Percentiles rank a stretch among this genome's conserved stretches.
Conservation (phyloP, 2,329 filamentous ascomycete genomes). For the Onygena corvina region DNA sequence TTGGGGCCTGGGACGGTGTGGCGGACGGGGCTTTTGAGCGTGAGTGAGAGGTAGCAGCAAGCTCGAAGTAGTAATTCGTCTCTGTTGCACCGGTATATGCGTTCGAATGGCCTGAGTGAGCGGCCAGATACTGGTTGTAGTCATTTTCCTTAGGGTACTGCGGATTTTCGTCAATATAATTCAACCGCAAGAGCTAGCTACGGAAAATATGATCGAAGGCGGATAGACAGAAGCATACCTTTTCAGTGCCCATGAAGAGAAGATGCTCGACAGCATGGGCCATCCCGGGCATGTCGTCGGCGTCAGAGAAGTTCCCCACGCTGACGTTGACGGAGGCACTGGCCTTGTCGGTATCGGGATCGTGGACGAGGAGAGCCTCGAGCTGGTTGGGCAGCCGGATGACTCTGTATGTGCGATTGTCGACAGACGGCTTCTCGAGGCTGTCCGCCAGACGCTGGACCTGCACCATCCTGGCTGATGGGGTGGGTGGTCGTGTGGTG, state of each 20-base stretch:
- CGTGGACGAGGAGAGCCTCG: conserved; percentile 84
- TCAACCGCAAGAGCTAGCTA: not conserved
- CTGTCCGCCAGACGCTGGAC: conserved; percentile 50
- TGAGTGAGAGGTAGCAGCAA: conserved; percentile 59
- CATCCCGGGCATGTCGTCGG: conserved; percentile 82
- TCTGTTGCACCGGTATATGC: conserved; percentile 88
- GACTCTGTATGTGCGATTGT: conserved; percentile 79
- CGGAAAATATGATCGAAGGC: not conserved
- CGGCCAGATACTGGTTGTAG: conserved; percentile 83
- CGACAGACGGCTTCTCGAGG: conserved; percentile 70
- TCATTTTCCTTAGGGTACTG: conserved; percentile 88
- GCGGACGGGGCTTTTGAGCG: conserved; percentile 7
- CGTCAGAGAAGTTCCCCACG: conserved; percentile 89
- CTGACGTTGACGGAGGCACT: conserved; percentile 92
- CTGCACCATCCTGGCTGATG: conserved; percentile 20
- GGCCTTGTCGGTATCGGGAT: conserved; percentile 90
- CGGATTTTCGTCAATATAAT: not conserved
- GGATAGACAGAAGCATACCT: conserved; percentile 40
- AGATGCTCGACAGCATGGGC: conserved; percentile 94
- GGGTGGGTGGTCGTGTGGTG: not conserved
- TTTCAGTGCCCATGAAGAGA: conserved; percentile 97
- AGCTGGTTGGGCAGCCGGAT: conserved; percentile 74
- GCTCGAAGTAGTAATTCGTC: conserved; percentile 96
- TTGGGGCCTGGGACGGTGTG: conserved; percentile 7
- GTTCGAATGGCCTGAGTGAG: conserved; percentile 84